Base-by-base conservation (phyloP, 2,329 filamentous ascomycete genomes). In the Thelonectria olida region DNA sequence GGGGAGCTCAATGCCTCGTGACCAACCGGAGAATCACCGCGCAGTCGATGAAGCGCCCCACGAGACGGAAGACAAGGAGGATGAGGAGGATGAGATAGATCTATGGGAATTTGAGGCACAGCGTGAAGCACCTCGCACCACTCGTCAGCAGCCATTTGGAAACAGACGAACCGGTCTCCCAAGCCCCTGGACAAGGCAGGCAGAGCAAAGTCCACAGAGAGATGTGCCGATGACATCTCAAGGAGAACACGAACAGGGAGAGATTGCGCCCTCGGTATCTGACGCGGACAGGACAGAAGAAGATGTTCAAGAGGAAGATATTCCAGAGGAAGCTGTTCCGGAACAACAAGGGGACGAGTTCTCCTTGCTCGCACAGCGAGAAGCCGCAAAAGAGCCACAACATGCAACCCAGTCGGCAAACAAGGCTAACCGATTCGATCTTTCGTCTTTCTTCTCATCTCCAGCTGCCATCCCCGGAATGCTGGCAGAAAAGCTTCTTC, bases 71-170 rank as follows among this genome's bases (percentile, higher is more conserved):
- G n/a, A 45, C 22, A 22, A 45, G 42, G 42, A 44, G 48, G 70
- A 66, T 19, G 54, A 51, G 7, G 78, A 78, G 23, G 81, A 82
- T n/a, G 80, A 81, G 4, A 82, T 81, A 10, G 77, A 88, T 64
- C 79, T 88, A 10, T 88, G 85, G 85, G 85, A 84, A 28, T 69
- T 87, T 22, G 86, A 88, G 69, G 85, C 85, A 10, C 78, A 81
- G 54, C 80, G 85, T 12, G 75, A 78, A 7, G 78, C 79, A 1
- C 80, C 82, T 9, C 72, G 64, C 5, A 67, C 73, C 20, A 52
- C 65, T 31, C 67, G 67, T n/a, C 69, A 75, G 22, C 72, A 72
- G 41, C 68, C 73, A 2, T 76, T 77, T 38, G 72, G 70, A 20
- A 73, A 66, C 5, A 71, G 63, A 39, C 70, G 72, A 3, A 58